These are phyloP conservation scores for Epipyxis sp. DNA, from an alignment of 108 stramenopile genomes.

Conservation along the genomic window DNA sequence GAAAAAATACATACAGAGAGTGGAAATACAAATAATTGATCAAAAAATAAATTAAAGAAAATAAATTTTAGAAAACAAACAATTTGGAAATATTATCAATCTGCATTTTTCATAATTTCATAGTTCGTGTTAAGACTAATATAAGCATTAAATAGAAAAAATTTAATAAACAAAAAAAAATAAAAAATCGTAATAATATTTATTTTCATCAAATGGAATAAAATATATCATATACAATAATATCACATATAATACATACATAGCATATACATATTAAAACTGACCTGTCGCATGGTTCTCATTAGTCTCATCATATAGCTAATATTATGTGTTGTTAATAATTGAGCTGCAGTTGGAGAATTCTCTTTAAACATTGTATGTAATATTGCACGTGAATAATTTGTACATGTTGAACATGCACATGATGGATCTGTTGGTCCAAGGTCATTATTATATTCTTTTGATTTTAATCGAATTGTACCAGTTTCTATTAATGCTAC, in stretches of 20 bases:
- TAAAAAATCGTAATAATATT: too few species aligned
- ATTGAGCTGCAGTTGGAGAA: slow-evolving; percentile 68
- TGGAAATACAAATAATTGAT: too few species aligned
- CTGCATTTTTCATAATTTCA: too few species aligned
- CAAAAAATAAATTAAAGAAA: background rate
- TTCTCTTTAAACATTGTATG: slow-evolving; percentile 70
- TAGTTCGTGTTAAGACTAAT: too few species aligned
- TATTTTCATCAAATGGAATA: too few species aligned
- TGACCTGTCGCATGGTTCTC: slow-evolving; percentile 78
- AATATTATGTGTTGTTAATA: slow-evolving; percentile 90
- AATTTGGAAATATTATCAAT: too few species aligned
- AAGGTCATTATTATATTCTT: slow-evolving; percentile 62
- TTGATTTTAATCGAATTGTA: slow-evolving; percentile 67
- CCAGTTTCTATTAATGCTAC: slow-evolving; percentile 78
- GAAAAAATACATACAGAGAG: too few species aligned
- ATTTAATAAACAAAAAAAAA: too few species aligned
- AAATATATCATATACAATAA: too few species aligned
- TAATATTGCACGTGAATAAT: slow-evolving; percentile 68
- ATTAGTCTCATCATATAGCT: slow-evolving; percentile 86
- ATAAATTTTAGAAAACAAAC: too few species aligned
- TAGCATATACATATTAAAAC: slow-evolving; percentile 57
- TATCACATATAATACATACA: slow-evolving; percentile 40
- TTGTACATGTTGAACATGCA: slow-evolving; percentile 70
- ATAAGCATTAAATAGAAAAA: too few species aligned
- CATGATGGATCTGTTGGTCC: slow-evolving; percentile 70